Base-by-base conservation (phyloP, 2,329 filamentous ascomycete species). In the Clarireedia hainanense region DNA sequence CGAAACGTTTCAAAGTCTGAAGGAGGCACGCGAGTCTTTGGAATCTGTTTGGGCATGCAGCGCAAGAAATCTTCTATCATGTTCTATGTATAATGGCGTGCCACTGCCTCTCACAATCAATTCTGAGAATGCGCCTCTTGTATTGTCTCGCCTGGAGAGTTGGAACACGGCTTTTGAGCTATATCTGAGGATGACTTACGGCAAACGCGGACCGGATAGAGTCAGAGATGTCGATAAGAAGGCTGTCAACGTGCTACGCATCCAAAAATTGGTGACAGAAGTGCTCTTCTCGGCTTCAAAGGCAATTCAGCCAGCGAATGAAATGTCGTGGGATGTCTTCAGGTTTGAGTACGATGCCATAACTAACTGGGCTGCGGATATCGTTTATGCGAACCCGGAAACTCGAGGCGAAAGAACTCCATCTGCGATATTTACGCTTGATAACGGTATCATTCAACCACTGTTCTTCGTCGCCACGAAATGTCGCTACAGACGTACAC, bases 401-500 rank as follows among this genome's bases (percentile, higher is more conserved):
- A 17, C 26, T 6, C 45, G 9, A 12, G 30, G 3, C 9, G 46
- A 15, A 26, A 17, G 27, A 17, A 14, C 36, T n/a, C 24, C 34
- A 26, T 12, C 36, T 23, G 17, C 50, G 23, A 40, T 26, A 61
- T 86, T 86, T 66, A 81, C 80, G 47, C 76, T 82, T 17, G 81
- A 84, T 47, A 68, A 83, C 6, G 83, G 81, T 26, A 80, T 86
- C 54, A 76, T 86, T 2, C 78, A 81, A 6, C 80, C 81, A 0
- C 72, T 86, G 1, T 86, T 80, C 58, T 76, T 85, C 5, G 80
- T 83, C 12, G 82, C 80, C 10, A 83, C 80, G 7, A 84, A 84
- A 63, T 85, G 82, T 62, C 76, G 81, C 4, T 76, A 84, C 57
- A 74, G 76, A 0, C 59, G 70, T 1, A 74, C 78, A 43, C 76